Conservation (phyloP, 2,329 filamentous ascomycete species). For the Botrytis medusae region DNA sequence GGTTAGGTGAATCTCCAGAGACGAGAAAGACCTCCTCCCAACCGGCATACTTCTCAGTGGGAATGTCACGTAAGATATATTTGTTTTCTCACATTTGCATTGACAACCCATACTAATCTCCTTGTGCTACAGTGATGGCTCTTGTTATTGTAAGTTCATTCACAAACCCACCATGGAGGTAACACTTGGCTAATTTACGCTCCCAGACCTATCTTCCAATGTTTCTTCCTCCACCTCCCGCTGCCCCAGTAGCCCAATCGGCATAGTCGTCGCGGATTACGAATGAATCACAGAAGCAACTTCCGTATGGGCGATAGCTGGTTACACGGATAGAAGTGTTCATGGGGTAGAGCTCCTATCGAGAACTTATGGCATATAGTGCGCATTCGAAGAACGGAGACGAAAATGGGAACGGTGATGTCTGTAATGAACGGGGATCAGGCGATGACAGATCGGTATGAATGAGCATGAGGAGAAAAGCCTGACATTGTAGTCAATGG, state of each 20-base stretch:
- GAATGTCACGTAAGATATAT: conserved; percentile 65
- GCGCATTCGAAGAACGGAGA: neutral
- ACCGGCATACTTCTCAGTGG: conserved; percentile 71
- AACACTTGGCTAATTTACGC: neutral
- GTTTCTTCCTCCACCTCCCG: conserved; percentile 57
- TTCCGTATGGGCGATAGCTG: neutral
- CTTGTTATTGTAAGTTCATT: conserved; percentile 44
- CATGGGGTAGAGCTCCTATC: neutral
- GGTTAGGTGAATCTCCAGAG: conserved; percentile 73
- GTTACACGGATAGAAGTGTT: neutral
- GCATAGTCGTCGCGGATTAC: conserved; percentile 14
- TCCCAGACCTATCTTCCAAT: conserved; percentile 61
- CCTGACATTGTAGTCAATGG: neutral
- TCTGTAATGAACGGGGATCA: neutral
- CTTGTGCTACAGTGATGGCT: conserved; percentile 35
- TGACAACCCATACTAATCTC: neutral
- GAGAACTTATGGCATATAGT: neutral
- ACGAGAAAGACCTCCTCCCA: conserved; percentile 63
- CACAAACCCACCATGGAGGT: neutral
- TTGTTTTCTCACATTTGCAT: neutral
- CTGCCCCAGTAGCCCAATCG: conserved; percentile 48
- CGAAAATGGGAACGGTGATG: neutral
- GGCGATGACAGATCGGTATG: neutral
- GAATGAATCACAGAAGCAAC: neutral
- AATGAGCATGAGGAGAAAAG: neutral